These are phyloP conservation scores for Cercospora janseana DNA, from an alignment of 2,329 filamentous ascomycete genomes.

Conservation along the genomic window DNA sequence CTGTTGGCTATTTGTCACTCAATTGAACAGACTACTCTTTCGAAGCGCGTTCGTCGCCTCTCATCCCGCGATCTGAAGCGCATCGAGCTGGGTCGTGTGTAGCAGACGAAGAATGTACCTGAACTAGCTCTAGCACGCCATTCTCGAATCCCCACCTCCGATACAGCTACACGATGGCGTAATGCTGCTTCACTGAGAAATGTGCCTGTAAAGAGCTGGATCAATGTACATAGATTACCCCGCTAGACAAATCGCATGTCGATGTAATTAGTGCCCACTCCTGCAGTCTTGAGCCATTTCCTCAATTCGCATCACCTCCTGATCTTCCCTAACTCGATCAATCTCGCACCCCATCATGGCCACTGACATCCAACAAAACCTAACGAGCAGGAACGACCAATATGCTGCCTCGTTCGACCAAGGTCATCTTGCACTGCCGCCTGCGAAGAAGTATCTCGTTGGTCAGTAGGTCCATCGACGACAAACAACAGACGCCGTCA, in stretches of 20 bases:
- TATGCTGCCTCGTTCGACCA: conserved; percentile 63
- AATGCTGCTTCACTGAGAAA: neutral
- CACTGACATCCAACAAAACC: conserved; percentile 53
- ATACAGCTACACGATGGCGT: conserved; percentile 12
- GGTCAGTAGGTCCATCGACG: conserved; percentile 44
- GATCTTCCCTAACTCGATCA: no score
- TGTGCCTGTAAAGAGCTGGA: neutral
- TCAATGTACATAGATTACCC: no score
- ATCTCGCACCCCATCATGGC: conserved; percentile 42
- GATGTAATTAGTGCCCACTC: no score
- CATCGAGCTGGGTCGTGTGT: neutral
- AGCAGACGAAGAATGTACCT: conserved; percentile 8
- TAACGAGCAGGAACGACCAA: conserved; percentile 57
- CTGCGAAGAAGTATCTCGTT: conserved; percentile 66
- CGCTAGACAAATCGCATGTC: no score
- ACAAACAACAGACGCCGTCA: neutral
- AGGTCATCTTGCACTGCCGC: conserved; percentile 65
- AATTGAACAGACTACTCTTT: no score
- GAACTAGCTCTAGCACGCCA: conserved; percentile 14
- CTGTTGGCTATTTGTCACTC: no score
- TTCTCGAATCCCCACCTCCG: conserved; percentile 14
- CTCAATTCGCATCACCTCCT: no score
- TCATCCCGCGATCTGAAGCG: neutral
- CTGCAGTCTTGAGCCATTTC: no score
- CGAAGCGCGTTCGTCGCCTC: no score